Percentiles rank a stretch among this genome's conserved stretches.
Evolutionary conservation across 805 yeast species (phyloP).

Genomic region (Torulaspora franciscae): DNA sequence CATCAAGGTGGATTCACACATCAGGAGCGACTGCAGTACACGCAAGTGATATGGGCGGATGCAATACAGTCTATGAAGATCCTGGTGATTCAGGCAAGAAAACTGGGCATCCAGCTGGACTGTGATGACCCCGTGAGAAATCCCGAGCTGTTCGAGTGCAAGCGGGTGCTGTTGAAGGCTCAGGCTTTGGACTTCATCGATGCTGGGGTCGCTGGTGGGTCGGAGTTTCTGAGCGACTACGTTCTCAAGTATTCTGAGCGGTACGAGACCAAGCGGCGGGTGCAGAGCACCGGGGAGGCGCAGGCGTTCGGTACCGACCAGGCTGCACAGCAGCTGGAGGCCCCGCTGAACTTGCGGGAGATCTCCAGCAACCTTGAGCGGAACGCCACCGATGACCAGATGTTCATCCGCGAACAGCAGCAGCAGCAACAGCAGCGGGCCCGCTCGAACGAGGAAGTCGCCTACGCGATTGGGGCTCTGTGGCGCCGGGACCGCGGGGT

Average conservation of each 20-base stretch:
- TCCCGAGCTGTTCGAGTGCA: conserved; percentile 43
- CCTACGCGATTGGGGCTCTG: conserved; percentile 59
- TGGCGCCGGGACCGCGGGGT: conserved; percentile 75
- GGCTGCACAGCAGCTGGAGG: conserved; percentile 1
- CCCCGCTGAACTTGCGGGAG: conserved; percentile 17
- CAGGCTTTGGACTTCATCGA: conserved; percentile 59
- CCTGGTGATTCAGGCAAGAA: conserved; percentile 69
- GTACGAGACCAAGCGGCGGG: conserved; percentile 47
- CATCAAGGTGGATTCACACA: conserved; percentile 82
- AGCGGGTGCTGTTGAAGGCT: conserved; percentile 49
- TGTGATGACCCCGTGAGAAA: conserved; percentile 50
- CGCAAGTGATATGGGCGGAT: conserved; percentile 91
- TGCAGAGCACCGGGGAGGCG: conserved; percentile 52
- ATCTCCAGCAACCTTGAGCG: conserved; percentile 24
- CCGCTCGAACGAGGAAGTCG: conserved; percentile 49
- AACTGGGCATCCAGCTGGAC: conserved; percentile 55
- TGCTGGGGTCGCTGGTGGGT: conserved; percentile 62
- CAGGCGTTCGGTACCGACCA: conserved; percentile 30
- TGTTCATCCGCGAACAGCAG: conserved; percentile 22
- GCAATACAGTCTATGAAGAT: conserved; percentile 78
- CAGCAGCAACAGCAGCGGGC: conserved; percentile 9
- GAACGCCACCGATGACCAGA: conserved; percentile 24
- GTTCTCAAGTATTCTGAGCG: conserved; percentile 56
- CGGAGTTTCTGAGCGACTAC: conserved; percentile 56
- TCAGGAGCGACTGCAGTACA: conserved; percentile 73